Evolutionary conservation across 371 early-diverging fungal species (phyloP), one percentile per base, ranked within the genome.

Genomic region (Syncephalis plumigaleata): DNA sequence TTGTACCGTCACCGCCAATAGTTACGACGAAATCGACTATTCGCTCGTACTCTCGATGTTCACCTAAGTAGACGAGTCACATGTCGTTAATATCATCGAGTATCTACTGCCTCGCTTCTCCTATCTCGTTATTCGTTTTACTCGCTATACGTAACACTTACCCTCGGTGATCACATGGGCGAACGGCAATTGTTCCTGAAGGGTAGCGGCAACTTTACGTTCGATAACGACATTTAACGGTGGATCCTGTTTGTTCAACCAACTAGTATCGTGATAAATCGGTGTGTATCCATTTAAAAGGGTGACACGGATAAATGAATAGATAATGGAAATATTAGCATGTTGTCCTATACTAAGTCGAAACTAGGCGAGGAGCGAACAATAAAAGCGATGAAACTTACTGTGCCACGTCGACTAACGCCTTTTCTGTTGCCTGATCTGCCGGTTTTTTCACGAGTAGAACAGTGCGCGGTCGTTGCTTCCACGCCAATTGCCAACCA

Each of bases 1-100:
- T 79, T 2, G 97, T 95, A 11, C 97, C 97, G 61, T 96, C 97
- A 24, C 97, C 97, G 26, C 97, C 97, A 13, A 95, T 61, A 1
- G 94, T 89, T 16, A 96, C 73, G 27, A 90, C 84, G 56, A 91
- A 77, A 58, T 93, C 94, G 0, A 83, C 69, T 1, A 66, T 63
- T 9, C 75, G 59, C 0, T 68, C 64, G 46, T 75, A 73, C 27
- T 77, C 75, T 3, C 55, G 60, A 2, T 42, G 18, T 38, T 37
- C 20, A 43, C 22, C 48, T 47, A 44, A 20, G 18, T 26, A 22
- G 17, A 23, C 22, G n/a, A n/a, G n/a, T n/a, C n/a, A n/a, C n/a
- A n/a, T n/a, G n/a, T n/a, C n/a, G n/a, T n/a, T n/a, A n/a, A n/a
- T n/a, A n/a, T n/a, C n/a, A n/a, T n/a, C n/a, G n/a, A n/a, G n/a